Base-by-base conservation (phyloP, 2,329 filamentous ascomycete genomes). In the Chrysoporthe deuterocubensis region DNA sequence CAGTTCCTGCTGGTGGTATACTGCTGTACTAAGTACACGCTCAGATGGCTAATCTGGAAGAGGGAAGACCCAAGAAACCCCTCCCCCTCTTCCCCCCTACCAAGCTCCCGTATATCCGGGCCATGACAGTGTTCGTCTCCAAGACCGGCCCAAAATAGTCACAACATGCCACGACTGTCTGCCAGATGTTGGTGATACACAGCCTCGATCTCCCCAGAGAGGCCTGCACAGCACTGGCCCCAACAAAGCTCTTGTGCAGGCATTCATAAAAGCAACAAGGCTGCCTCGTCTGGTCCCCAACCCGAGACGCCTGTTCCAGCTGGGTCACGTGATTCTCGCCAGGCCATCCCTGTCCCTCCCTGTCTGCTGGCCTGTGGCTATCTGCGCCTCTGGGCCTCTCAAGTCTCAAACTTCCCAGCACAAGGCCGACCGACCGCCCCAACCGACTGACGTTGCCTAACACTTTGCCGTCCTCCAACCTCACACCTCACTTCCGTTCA, bases 401-500 rank as follows among this genome's bases (percentile, higher is more conserved):
- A 14, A 16, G n/a, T 43, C 42, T 26, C 57, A 16, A 14, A 60
- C 40, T 8, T 11, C 40, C n/a, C 40, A 58, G 16, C 37, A 34
- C n/a, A 32, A 18, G n/a, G 37, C 18, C 58, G 13, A 61, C 40
- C 43, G 43, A 26, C 57, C 42, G 11, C 14, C 42, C 59, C 59
- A 48, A 46, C 42, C 44, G 43, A 69, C 64, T 64, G 61, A 67
- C 62, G 68, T 61, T 71, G 66, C 64, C 69, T 67, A 63, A 69
- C 68, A 66, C 66, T 64, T 63, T 44, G 62, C 68, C 62, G 44
- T 65, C 65, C 63, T 66, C 62, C 68, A 61, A 52, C 46, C 50
- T 64, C 62, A 58, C 64, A 71, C 70, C 57, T 71, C 40, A 64
- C 66, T 44, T 40, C 58, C 72, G 67, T 65, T 65, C 69, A 71